Evolutionary conservation across 192 early-diverging fungal genomes (phyloP).

Genomic region (Umbelopsis ramanniana): DNA sequence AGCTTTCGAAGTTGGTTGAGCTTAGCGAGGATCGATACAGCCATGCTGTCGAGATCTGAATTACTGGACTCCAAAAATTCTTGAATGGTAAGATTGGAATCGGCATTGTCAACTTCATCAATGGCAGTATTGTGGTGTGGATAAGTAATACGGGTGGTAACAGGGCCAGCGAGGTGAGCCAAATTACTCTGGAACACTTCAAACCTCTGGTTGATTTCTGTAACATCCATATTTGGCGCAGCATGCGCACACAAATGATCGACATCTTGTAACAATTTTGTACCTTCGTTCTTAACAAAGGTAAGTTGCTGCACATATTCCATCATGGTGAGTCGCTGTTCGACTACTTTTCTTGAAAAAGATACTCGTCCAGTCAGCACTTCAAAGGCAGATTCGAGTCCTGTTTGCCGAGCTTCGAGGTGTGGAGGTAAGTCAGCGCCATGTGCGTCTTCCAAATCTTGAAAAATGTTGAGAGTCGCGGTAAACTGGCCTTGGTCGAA

Average conservation of each 20-base stretch:
- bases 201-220: constrained; percentile 21
- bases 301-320: constrained; percentile 40
- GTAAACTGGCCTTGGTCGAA: constrained; percentile 44
- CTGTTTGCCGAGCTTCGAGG: constrained; percentile 35
- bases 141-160: constrained; percentile 24
- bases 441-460: constrained; percentile 43
- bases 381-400: constrained; percentile 38
- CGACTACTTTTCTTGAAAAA: constrained; percentile 42
- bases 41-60: constrained; percentile 13
- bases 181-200: constrained; percentile 22
- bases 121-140: constrained; percentile 14
- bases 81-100: constrained; percentile 25
- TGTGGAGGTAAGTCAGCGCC: constrained; percentile 34
- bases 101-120: constrained; percentile 24
- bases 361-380: constrained; percentile 31
- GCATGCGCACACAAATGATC: background rate
- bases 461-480: constrained; percentile 30
- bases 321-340: constrained; percentile 42
- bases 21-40: constrained; percentile 2
- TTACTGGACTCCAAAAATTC: background rate
- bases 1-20: constrained; percentile 25
- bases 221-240: background rate
- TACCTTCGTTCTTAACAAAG: constrained; percentile 14
- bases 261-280: constrained; percentile 21
- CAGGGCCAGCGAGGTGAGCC: constrained; percentile 20